Conservation (phyloP, 306 rosid species). For the Ammopiptanthus mongolicus region DNA sequence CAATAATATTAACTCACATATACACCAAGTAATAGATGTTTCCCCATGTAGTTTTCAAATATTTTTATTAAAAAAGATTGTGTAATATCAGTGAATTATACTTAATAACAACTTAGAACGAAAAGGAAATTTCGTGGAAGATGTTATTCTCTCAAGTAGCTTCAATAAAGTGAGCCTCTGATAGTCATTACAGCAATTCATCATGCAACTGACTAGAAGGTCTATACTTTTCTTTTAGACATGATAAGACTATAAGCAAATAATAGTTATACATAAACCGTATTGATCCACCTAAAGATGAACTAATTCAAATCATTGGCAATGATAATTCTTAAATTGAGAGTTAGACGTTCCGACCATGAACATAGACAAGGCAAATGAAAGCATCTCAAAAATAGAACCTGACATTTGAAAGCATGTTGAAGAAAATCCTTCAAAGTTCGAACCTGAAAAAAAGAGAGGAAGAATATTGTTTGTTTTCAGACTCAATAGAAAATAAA, state of each 20-base stretch:
- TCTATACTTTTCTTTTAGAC: too few relatives aligned
- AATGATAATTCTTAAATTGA: neutral
- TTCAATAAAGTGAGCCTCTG: too few relatives aligned
- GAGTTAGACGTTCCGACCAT: constrained; percentile 14
- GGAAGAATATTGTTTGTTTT: constrained; percentile 17
- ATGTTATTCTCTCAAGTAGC: too few relatives aligned
- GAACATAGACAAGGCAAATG: constrained; percentile 20
- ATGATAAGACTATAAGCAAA: neutral
- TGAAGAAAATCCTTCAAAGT: constrained; percentile 73
- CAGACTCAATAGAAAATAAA: constrained; percentile 6
- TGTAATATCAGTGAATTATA: too few relatives aligned
- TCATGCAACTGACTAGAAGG: neutral
- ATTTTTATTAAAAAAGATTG: too few relatives aligned
- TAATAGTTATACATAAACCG: neutral
- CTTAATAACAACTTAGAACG: too few relatives aligned
- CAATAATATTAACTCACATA: too few relatives aligned
- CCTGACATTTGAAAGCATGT: constrained; percentile 97
- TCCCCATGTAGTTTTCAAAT: too few relatives aligned
- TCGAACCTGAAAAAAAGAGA: constrained; percentile 63
- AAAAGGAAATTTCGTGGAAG: too few relatives aligned
- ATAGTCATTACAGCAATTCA: too few relatives aligned
- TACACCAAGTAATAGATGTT: too few relatives aligned
- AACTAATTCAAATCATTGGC: neutral
- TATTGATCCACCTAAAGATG: constrained; percentile 2
- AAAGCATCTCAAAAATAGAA: constrained; percentile 33